Conservation (phyloP, 164 flowering plant genomes). For the Paratinospora sagittata region DNA sequence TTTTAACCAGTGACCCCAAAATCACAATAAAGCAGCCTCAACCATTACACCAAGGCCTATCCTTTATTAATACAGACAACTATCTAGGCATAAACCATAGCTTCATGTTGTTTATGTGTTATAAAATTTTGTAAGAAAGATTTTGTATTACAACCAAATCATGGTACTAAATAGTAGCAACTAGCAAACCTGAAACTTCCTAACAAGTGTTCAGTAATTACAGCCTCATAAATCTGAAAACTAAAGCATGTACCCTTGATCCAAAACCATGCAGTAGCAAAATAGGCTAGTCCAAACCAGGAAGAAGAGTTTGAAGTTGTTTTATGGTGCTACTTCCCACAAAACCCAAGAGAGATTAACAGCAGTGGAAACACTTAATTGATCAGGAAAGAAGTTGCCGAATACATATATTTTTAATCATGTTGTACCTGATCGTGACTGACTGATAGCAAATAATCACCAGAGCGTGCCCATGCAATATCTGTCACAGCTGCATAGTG, state of each 20-base stretch:
- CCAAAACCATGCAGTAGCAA: background rate
- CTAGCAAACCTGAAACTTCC: background rate
- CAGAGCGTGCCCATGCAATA: slow-evolving; percentile 68
- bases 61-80: background rate
- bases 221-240: background rate
- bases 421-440: slow-evolving; percentile 88
- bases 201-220: background rate
- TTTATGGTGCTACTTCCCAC: background rate
- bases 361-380: background rate
- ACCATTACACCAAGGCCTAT: background rate
- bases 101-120: background rate
- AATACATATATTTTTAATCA: no score
- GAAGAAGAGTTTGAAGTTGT: background rate
- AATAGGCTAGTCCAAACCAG: background rate
- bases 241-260: background rate
- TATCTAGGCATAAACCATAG: background rate
- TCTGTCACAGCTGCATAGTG: slow-evolving; percentile 83
- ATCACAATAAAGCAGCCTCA: no score
- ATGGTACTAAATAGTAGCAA: background rate
- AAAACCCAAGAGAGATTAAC: background rate
- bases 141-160: no score
- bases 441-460: slow-evolving; percentile 74
- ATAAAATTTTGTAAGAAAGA: background rate
- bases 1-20: no score
- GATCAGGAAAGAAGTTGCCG: background rate